phyloP scores from a whole-genome alignment of 1,284 basidiomycete genomes.

The Marasmius fiardii region DNA sequence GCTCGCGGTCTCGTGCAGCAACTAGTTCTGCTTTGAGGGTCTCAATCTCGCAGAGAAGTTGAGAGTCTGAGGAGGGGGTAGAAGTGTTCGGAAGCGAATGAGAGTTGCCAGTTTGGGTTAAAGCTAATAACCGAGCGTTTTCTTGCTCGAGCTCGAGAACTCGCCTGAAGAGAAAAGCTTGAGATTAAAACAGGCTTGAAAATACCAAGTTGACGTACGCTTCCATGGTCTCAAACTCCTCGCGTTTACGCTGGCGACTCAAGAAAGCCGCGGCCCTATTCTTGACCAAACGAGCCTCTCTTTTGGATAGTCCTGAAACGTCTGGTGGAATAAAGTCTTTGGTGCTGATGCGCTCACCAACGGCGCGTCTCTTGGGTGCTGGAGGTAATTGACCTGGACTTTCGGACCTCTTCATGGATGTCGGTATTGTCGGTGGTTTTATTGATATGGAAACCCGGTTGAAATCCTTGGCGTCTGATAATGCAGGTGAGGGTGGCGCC shows the following conservation, averaged over 20 bases:
- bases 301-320: conserved; percentile 83
- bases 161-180: conserved; percentile 40
- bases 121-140: conserved; percentile 62
- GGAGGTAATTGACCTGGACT: conserved; percentile 25
- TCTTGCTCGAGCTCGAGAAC: conserved; percentile 77
- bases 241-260: conserved; percentile 84
- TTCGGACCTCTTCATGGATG: conserved; percentile 14
- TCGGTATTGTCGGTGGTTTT: conserved; percentile 7
- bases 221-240: conserved; percentile 91
- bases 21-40: conserved; percentile 61
- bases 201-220: conserved; percentile 46
- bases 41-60: conserved; percentile 59
- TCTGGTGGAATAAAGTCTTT: conserved; percentile 88
- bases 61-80: conserved; percentile 25
- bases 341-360: conserved; percentile 64
- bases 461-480: conserved; percentile 24
- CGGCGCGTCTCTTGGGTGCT: conserved; percentile 54
- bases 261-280: conserved; percentile 91
- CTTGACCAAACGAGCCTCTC: conserved; percentile 88
- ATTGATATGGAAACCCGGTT: conserved; percentile 25
- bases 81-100: conserved; percentile 17
- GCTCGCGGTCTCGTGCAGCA: conserved; percentile 63
- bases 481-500: conserved; percentile 37
- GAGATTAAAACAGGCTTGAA: conserved; percentile 14
- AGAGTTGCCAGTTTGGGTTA: conserved; percentile 39